Base-by-base conservation (phyloP, 2,329 filamentous ascomycete genomes). In the Thelonectria olida region DNA sequence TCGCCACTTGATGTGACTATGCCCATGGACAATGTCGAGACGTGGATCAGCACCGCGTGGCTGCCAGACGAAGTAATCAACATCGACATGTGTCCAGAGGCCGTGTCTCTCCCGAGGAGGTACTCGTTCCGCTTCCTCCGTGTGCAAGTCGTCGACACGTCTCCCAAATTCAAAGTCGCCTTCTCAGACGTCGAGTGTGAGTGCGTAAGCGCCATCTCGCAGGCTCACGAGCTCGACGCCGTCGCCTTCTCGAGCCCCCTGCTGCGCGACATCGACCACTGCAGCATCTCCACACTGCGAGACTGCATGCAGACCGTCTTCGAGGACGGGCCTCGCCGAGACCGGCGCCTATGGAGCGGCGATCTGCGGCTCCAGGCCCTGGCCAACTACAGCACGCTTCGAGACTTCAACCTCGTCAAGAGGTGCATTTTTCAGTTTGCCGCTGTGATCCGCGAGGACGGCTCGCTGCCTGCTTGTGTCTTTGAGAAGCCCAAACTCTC, bases 231-330 rank as follows among this genome's bases (percentile, higher is more conserved):
- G 20, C 41, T 73, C 13, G 67, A 67, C 7, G 53, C 51, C 8
- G 51, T 62, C 28, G 34, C 42, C 2, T 67, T 71, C 23, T 28
- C 59, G 4, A 64, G 71, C 45, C 13, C 54, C 2, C 57, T 74
- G 20, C 67, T 77, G 2, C 41, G 53, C 13, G 55, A 61, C 19
- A 72, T 77, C 22, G 75, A 78, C 58, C 64, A 67, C 10, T 69
- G 72, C 56, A 73, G 72, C 51, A 66, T 73, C 41, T 64, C 72
- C 27, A 78, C 76, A 7, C 66, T 78, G 2, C 62, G 75, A n/a
- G 72, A 77, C 54, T 78, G 76, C 57, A 77, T 78, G 76, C 75
- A 77, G 56, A 75, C 75, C 12, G 75, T 78, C 15, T 78, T 77
- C 54, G 76, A 78, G 57, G 76, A 78, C 27, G 75, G 76, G 2